These are phyloP conservation scores for Draba incana DNA, from an alignment of 345 rosid species.

Conservation along the genomic window DNA sequence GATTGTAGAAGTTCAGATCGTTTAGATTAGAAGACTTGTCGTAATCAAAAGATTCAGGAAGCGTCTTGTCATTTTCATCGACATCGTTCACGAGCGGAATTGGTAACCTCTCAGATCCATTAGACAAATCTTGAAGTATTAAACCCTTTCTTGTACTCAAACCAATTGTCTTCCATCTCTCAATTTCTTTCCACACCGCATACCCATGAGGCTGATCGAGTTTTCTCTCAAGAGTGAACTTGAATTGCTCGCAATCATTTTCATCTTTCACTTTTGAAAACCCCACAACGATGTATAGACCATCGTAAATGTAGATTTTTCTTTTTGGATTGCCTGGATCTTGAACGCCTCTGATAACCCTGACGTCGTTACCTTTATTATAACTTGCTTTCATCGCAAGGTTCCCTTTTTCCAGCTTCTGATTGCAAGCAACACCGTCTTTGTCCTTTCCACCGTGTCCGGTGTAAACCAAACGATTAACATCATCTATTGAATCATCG, in stretches of 20 bases:
- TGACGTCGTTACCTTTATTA: constrained; percentile 51
- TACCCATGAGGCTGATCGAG: constrained; percentile 58
- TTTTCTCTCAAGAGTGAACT: constrained; percentile 42
- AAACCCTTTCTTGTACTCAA: constrained; percentile 41
- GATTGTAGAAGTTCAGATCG: too few relatives aligned
- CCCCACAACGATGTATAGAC: constrained; percentile 34
- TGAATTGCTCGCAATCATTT: constrained; percentile 15
- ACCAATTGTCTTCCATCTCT: constrained; percentile 51
- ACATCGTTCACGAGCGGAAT: constrained; percentile 69
- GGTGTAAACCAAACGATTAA: constrained; percentile 51
- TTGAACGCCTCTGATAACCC: constrained; percentile 66
- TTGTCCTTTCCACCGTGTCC: constrained; percentile 59
- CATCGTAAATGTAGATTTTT: constrained; percentile 63
- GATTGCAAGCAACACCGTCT: constrained; percentile 44
- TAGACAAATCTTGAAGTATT: constrained; percentile 57
- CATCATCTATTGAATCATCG: constrained; percentile 53
- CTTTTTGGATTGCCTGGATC: constrained; percentile 28
- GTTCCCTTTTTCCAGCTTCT: constrained; percentile 66
- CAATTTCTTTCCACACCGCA: constrained; percentile 54
- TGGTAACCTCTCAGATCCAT: constrained; percentile 54
- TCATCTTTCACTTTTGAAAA: too few relatives aligned
- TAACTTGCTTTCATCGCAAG: constrained; percentile 60
- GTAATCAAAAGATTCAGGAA: constrained; percentile 61
- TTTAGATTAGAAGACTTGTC: too few relatives aligned
- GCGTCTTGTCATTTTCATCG: constrained; percentile 53